phyloP scores from a whole-genome alignment of 2,329 filamentous ascomycete species.

The Exophiala calicioides region DNA sequence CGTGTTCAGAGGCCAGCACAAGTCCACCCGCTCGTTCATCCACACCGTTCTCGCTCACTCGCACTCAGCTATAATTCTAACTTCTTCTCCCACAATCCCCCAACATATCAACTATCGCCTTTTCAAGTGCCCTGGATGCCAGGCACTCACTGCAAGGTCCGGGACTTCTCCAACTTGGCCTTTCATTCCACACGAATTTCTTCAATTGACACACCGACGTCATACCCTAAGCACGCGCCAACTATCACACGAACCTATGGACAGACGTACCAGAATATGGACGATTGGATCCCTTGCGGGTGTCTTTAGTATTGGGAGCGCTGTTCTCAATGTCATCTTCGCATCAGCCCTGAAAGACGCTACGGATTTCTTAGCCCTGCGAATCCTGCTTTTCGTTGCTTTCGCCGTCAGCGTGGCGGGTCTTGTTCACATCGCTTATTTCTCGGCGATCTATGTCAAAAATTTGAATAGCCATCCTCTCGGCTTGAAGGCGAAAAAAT shows the following conservation, averaged over 20 bases:
- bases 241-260: slow-evolving; percentile 21
- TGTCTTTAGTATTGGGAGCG: slow-evolving; percentile 23
- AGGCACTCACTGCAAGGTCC: slow-evolving; percentile 2
- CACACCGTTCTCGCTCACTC: slow-evolving; percentile 2
- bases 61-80: slow-evolving; percentile 1
- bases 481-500: slow-evolving; percentile 11
- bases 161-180: slow-evolving; percentile 1
- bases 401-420: slow-evolving; percentile 24
- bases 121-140: slow-evolving; percentile 16
- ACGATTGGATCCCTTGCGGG: slow-evolving; percentile 23
- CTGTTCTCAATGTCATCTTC: slow-evolving; percentile 26
- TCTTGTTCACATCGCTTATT: slow-evolving; percentile 19
- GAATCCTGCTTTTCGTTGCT: slow-evolving; percentile 26
- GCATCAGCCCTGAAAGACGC: slow-evolving; percentile 17
- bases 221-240: slow-evolving; percentile 6
- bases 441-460: slow-evolving; percentile 19
- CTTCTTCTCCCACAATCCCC: slow-evolving; percentile 6
- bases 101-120: slow-evolving; percentile 6
- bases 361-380: slow-evolving; percentile 15
- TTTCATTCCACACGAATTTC: too few species aligned
- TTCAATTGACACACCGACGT: slow-evolving; percentile 3
- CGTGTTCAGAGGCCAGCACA: slow-evolving; percentile 22
- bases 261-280: slow-evolving; percentile 24
- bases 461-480: slow-evolving; percentile 18
- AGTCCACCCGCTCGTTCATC: slow-evolving; percentile 10